A percentile compares a stretch with the other conserved stretches of the same genome.
Conservation (phyloP, 192 early-diverging fungal species). For the Rhizoclosmatium globosum region DNA sequence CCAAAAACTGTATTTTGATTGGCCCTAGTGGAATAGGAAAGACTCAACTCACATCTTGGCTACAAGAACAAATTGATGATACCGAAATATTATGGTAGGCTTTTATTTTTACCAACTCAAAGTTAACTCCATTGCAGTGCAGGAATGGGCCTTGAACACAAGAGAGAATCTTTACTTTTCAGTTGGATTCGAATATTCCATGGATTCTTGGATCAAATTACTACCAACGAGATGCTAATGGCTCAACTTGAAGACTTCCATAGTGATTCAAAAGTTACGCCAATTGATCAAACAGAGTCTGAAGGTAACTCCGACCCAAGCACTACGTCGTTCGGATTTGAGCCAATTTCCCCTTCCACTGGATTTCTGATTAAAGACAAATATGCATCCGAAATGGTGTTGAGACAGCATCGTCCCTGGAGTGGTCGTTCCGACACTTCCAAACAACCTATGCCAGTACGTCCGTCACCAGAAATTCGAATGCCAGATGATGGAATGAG, state of each 20-base stretch:
- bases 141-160: conserved; percentile 25
- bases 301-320: not conserved
- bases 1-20: conserved; percentile 1
- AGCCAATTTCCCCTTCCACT: not conserved
- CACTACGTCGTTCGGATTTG: not conserved
- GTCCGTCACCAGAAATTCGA: no score
- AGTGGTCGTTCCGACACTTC: not conserved
- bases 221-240: not conserved
- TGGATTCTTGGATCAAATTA: conserved; percentile 19
- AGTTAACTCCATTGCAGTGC: not conserved
- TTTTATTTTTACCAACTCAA: not conserved
- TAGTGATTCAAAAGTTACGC: not conserved
- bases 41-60: conserved; percentile 24
- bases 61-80: conserved; percentile 29
- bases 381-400: not conserved
- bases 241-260: not conserved
- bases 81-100: conserved; percentile 18
- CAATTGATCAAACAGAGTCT: not conserved
- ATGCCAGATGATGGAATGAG: no score
- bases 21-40: conserved; percentile 28
- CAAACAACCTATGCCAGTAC: not conserved
- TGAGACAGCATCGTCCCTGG: conserved; percentile 1
- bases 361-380: not conserved
- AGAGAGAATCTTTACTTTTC: conserved; percentile 8
- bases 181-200: conserved; percentile 16